phyloP scores from a whole-genome alignment of 306 rosid species.

The Fagus crenata region DNA sequence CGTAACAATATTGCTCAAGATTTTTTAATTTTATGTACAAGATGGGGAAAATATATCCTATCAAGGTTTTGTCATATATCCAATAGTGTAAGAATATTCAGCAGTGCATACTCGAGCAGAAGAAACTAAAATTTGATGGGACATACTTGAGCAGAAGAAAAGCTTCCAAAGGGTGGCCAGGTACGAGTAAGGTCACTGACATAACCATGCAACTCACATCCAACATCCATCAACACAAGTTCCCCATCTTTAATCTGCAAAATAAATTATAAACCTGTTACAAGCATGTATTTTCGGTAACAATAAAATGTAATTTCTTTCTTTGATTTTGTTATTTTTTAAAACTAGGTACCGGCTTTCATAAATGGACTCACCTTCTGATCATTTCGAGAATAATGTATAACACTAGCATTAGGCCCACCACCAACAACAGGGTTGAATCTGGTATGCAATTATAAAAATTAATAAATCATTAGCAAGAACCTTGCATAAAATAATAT shows the following conservation, averaged over 20 bases:
- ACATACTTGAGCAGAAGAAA: conserved; percentile 75
- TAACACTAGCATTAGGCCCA: conserved; percentile 80
- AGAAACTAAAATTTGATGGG: conserved; percentile 30
- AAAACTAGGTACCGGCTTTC: conserved; percentile 3
- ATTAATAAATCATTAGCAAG: conserved; percentile 19
- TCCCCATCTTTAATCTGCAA: conserved; percentile 80
- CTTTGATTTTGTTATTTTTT: not conserved
- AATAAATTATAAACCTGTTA: conserved; percentile 20
- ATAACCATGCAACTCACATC: too few relatives aligned
- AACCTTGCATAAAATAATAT: conserved; percentile 16
- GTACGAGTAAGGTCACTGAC: conserved; percentile 94
- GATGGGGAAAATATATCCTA: conserved; percentile 3
- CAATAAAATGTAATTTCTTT: not conserved
- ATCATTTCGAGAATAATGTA: conserved; percentile 92
- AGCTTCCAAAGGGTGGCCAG: conserved; percentile 93
- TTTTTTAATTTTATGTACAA: not conserved
- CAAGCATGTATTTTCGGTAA: conserved; percentile 14
- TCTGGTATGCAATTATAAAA: conserved; percentile 42
- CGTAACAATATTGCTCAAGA: not conserved
- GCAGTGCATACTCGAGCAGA: conserved; percentile 56
- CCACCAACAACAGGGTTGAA: conserved; percentile 98
- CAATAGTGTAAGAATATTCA: conserved; percentile 19
- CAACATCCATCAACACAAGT: conserved; percentile 95
- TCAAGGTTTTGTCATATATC: conserved; percentile 16
- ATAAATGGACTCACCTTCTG: conserved; percentile 60